Conservation (phyloP, 345 rosid genomes). For the Crucihimalaya himalaica region DNA sequence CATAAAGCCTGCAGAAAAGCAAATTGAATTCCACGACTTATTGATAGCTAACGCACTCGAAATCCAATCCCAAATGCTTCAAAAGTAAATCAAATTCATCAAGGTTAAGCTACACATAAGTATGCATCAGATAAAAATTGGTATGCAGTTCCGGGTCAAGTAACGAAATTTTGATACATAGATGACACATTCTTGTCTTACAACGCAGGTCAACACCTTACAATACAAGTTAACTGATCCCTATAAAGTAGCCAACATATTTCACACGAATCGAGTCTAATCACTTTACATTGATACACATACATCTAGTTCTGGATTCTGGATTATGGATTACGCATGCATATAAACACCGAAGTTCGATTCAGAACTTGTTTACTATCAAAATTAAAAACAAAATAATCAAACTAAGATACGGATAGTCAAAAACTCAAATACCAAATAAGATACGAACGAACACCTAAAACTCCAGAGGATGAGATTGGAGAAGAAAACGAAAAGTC, state of each 20-base stretch:
- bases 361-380: background rate
- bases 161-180: background rate
- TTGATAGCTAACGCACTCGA: background rate
- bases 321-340: slow-evolving; percentile 23
- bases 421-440: slow-evolving; percentile 13
- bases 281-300: slow-evolving; percentile 4
- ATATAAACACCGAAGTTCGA: slow-evolving; percentile 2
- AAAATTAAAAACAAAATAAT: background rate
- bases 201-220: slow-evolving; percentile 7
- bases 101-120: background rate
- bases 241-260: background rate
- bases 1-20: slow-evolving; percentile 20
- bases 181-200: slow-evolving; percentile 1
- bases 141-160: background rate
- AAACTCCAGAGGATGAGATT: slow-evolving; percentile 22
- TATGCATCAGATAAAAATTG: background rate
- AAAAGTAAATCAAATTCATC: background rate
- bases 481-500: slow-evolving; percentile 26
- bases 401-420: background rate
- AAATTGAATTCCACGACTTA: background rate
- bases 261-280: slow-evolving; percentile 17
- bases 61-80: background rate
- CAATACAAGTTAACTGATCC: background rate
- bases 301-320: slow-evolving; percentile 1
- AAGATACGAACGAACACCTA: slow-evolving; percentile 1